Evolutionary conservation across 805 yeast genomes (phyloP).

Genomic region (Cyberlindnera mrakii): DNA sequence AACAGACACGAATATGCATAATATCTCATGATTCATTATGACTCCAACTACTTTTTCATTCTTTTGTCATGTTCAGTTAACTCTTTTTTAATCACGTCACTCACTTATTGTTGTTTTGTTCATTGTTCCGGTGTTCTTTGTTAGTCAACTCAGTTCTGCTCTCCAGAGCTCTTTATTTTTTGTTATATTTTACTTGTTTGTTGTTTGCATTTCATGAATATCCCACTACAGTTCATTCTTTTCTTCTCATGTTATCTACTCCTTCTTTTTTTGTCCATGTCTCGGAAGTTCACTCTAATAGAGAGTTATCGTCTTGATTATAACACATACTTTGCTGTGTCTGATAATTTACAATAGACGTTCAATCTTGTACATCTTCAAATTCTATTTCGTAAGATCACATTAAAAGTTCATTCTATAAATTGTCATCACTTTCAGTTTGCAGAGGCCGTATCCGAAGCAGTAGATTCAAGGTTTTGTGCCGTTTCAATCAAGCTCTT

Average conservation of each 20-base stretch:
- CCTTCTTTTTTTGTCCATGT: background rate
- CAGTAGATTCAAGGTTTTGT: constrained; percentile 31
- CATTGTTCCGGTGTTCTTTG: background rate
- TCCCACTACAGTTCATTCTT: background rate
- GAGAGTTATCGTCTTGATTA: too few relatives aligned
- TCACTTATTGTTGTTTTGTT: background rate
- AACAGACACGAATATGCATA: background rate
- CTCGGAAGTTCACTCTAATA: too few relatives aligned
- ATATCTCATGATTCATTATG: too few relatives aligned
- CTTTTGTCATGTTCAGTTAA: background rate
- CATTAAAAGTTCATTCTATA: too few relatives aligned
- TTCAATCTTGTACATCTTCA: too few relatives aligned
- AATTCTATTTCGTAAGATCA: too few relatives aligned
- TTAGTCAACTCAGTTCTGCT: too few relatives aligned
- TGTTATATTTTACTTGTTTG: too few relatives aligned
- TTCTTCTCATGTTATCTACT: background rate
- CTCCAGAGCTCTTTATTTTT: too few relatives aligned
- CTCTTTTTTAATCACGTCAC: too few relatives aligned
- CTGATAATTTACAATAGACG: too few relatives aligned
- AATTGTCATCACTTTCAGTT: constrained; percentile 1
- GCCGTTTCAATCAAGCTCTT: constrained; percentile 50
- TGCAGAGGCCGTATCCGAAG: constrained; percentile 7
- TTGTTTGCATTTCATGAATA: background rate
- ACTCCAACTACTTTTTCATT: background rate
- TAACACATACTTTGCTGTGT: too few relatives aligned